These are phyloP conservation scores for Jamesozyma spencerorum DNA, from an alignment of 805 yeast species.

Conservation along the genomic window DNA sequence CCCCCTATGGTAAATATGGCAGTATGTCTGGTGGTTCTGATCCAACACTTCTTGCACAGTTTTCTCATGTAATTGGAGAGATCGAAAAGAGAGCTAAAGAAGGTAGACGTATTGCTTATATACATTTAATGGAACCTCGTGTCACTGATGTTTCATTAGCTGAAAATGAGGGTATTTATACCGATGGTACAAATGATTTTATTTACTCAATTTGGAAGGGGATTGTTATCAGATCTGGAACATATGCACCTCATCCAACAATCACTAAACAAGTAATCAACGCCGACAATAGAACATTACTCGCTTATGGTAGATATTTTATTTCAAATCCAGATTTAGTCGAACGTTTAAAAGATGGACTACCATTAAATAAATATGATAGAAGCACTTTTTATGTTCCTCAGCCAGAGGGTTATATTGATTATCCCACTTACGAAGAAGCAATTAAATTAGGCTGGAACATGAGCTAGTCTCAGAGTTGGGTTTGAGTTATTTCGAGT, in stretches of 20 bases:
- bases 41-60: slow-evolving; percentile 32
- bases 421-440: slow-evolving; percentile 14
- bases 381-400: slow-evolving; percentile 41
- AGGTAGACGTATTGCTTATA: slow-evolving; percentile 33
- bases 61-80: slow-evolving; percentile 34
- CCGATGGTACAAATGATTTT: slow-evolving; percentile 29
- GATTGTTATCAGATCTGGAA: slow-evolving; percentile 33
- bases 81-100: slow-evolving; percentile 31
- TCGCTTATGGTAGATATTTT: slow-evolving; percentile 34
- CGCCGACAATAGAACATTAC: slow-evolving; percentile 35
- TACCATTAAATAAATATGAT: slow-evolving; percentile 35
- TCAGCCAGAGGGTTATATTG: slow-evolving; percentile 29
- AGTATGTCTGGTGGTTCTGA: slow-evolving; percentile 30
- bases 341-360: slow-evolving; percentile 32
- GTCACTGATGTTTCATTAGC: slow-evolving; percentile 18
- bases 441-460: slow-evolving; percentile 8
- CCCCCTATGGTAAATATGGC: slow-evolving; percentile 36
- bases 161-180: slow-evolving; percentile 20
- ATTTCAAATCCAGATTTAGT: slow-evolving; percentile 33
- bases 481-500: too few relatives aligned
- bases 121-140: slow-evolving; percentile 39
- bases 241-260: slow-evolving; percentile 19
- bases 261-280: slow-evolving; percentile 27
- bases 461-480: slow-evolving; percentile 5
- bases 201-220: slow-evolving; percentile 37